Base-by-base conservation (phyloP, 2,329 filamentous ascomycete species). In the Alternaria brassicicola region DNA sequence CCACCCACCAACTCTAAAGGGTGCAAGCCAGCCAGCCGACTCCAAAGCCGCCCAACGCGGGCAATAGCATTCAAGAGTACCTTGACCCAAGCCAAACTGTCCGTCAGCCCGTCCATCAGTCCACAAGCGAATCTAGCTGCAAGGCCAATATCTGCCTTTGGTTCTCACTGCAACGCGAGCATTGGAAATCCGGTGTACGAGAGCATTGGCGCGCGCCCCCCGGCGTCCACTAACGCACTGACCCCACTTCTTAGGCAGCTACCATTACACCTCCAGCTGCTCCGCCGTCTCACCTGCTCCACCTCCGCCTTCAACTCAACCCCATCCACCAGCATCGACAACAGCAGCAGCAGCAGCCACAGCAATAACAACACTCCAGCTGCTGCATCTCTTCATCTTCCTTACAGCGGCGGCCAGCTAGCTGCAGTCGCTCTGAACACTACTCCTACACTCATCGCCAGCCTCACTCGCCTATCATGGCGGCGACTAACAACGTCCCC, bases 401-500 rank as follows among this genome's bases (percentile, higher is more conserved):
- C 23, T 39, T 42, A 50, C 53, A 52, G 61, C 47, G 31, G 51
- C 33, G 55, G 30, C 33, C 8, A 55, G 45, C 35, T 45, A 45
- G 52, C 36, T 47, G 53, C 59, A 48, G 47, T 59, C 52, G 54
- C 52, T 59, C 56, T 51, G 45, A 56, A 51, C 45, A 54, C 56
- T 42, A 39, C 53, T 49, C 62, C 68, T 66, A 71, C 66, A 66
- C 67, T 69, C 63, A 63, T 57, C 57, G 63, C 64, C 72, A 72
- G 69, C 72, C 70, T 72, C 59, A 63, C 52, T 58, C 59, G 62
- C 63, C 66, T 62, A 66, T 62, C 69, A 78, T 80, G 74, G 75
- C 79, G 59, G 56, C 56, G 52, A 55, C 56, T 23, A 73, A 80
- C 65, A 77, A 78, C 61, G 73, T 79, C 55, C 78, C 82, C 38